Evolutionary conservation across 345 rosid species (phyloP).

Genomic region (Gossypium stocksii): DNA sequence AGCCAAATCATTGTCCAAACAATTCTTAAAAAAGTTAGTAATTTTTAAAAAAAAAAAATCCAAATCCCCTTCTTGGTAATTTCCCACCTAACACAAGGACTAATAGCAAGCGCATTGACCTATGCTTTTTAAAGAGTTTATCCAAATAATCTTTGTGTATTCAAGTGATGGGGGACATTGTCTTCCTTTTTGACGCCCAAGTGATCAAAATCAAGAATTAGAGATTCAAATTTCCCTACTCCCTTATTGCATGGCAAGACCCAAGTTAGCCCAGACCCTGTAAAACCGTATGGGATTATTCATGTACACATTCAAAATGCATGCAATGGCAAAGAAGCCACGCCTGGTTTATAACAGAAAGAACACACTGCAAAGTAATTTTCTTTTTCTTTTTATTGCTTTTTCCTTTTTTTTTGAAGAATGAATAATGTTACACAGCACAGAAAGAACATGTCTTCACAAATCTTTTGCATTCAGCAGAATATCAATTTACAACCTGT

Average conservation of each 20-base stretch:
- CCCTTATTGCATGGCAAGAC: not conserved
- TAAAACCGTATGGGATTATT: not conserved
- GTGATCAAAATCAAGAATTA: not conserved
- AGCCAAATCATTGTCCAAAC: too few relatives aligned
- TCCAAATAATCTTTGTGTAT: not conserved
- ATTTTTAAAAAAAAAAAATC: too few relatives aligned
- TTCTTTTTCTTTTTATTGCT: conserved; percentile 10
- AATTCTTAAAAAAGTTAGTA: too few relatives aligned
- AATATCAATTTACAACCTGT: conserved; percentile 63
- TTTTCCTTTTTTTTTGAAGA: conserved; percentile 31
- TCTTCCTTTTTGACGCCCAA: not conserved
- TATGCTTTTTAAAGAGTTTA: too few relatives aligned
- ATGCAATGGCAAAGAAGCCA: not conserved
- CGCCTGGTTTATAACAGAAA: not conserved
- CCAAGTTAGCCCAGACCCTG: not conserved
- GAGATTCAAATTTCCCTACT: not conserved
- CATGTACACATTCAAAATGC: not conserved
- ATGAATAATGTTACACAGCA: conserved; percentile 68
- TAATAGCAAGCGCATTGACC: too few relatives aligned
- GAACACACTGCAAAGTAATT: conserved; percentile 5
- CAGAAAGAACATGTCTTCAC: conserved; percentile 45
- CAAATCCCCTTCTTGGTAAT: too few relatives aligned
- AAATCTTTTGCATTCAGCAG: conserved; percentile 36
- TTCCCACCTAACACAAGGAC: too few relatives aligned
- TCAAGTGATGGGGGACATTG: not conserved